These are phyloP conservation scores for Colletotrichum sp. DNA, from an alignment of 2,329 filamentous ascomycete genomes.

Conservation along the genomic window DNA sequence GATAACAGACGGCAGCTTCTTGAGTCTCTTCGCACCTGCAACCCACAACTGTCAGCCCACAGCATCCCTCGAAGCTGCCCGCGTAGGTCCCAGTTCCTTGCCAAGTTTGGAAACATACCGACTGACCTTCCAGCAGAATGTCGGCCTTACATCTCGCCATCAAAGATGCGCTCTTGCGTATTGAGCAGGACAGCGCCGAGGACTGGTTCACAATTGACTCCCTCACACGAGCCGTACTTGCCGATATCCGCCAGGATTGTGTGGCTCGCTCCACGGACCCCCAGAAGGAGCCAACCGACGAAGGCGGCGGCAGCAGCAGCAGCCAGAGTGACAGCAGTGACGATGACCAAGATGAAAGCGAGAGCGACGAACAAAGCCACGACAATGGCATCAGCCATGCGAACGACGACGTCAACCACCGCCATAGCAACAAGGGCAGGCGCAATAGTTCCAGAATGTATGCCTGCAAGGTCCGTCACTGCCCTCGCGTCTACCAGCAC, in stretches of 20 bases:
- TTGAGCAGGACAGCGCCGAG: not conserved
- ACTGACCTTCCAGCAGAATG: not conserved
- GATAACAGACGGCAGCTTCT: not conserved
- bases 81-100: not conserved
- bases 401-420: not conserved
- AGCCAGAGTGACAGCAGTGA: not conserved
- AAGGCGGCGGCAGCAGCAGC: not conserved
- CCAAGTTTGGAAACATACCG: rapidly evolving
- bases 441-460: not conserved
- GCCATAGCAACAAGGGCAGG: not conserved
- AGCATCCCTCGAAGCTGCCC: not conserved
- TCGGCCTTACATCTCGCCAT: not conserved
- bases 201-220: not conserved
- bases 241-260: not conserved
- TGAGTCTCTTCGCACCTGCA: not conserved
- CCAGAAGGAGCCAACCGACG: not conserved
- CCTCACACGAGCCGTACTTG: not conserved
- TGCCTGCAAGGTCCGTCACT: not conserved
- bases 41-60: not conserved
- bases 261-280: not conserved
- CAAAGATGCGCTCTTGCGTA: not conserved
- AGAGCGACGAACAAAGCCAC: not conserved
- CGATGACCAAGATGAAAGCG: not conserved
- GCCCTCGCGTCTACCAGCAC: not conserved
- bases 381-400: not conserved